Evolutionary conservation across 2,329 filamentous ascomycete species (phyloP), one percentile per base, ranked within the genome.

Genomic region (Fusarium circinatum): DNA sequence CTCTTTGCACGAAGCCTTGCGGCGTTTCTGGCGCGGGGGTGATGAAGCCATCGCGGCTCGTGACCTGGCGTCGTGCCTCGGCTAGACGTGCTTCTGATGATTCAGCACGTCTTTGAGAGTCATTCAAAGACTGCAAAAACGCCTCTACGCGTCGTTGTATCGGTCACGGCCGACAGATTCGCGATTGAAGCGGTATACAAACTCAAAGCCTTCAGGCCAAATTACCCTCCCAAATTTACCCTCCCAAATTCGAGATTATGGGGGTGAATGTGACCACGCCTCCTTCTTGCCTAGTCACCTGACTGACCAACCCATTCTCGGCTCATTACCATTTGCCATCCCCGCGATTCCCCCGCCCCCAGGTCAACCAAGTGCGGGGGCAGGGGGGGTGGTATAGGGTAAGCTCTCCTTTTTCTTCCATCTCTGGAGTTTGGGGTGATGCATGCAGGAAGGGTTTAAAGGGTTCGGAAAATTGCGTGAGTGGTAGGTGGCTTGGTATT

Each of bases 1-100:
- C 71, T 78, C 77, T 64, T 78, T 78, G 75, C 77, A 78, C 15
- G 77, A 78, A 38, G 77, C 69, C 71, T 78, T 78, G 76, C 77
- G 77, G 73, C 77, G 77, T 77, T 78, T 78, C 74, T 78, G 77
- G 39, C 77, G 77, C 70, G 74, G 74, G 64, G 77, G 76, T 52
- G 76, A 78, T 68, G 76, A 78, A 70, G 70, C 68, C 77, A 78
- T 78, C 52, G 70, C 69, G 70, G 62, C 72, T 62, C 54, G 68
- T 52, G 61, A 73, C 49, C n/a, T 51, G 42, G 41, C 48, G 49
- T 28, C 24, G n/a, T 41, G 45, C 62, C 71, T 68, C 62, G 59
- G 71, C 51, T 71, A 41, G 51, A 59, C 28, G 56, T 63, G 44
- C 32, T 48, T 59, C 51, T 55, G 32, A 51, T 20, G 62, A 32